phyloP scores from a whole-genome alignment of 345 rosid genomes.

The Carallia pectinifolia region DNA sequence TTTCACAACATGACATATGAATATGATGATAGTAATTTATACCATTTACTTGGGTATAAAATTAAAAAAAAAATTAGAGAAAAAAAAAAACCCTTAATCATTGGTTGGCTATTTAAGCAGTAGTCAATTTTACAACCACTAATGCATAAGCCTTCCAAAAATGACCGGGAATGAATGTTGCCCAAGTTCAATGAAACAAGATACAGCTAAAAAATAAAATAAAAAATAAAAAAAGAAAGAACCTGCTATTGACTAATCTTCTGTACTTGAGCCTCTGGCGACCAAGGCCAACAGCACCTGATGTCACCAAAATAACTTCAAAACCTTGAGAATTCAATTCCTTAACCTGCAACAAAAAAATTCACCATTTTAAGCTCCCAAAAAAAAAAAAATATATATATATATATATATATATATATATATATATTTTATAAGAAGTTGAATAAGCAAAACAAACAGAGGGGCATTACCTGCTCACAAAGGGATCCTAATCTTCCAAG shows the following conservation, averaged over 20 bases:
- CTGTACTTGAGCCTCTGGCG: conserved; percentile 94
- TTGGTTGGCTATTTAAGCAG: too few species aligned
- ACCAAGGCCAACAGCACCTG: conserved; percentile 97
- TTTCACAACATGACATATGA: too few species aligned
- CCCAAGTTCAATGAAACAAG: background rate
- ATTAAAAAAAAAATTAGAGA: too few species aligned
- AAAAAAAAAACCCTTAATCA: too few species aligned
- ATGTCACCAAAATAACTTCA: conserved; percentile 87
- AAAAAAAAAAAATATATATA: background rate
- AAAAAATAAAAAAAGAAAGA: conserved; percentile 7
- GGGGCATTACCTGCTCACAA: conserved; percentile 72
- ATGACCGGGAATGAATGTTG: background rate
- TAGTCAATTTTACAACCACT: too few species aligned
- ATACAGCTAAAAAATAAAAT: background rate
- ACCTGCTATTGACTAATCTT: conserved; percentile 93
- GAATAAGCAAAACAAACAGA: background rate
- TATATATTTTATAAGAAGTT: background rate
- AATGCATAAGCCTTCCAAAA: too few species aligned
- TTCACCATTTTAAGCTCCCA: background rate
- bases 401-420: background rate
- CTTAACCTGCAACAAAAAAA: conserved; percentile 57
- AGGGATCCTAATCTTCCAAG: conserved; percentile 92
- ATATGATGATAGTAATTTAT: too few species aligned
- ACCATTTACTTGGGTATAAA: too few species aligned
- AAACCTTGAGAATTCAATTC: conserved; percentile 77